A percentile compares a stretch with the other conserved stretches of the same genome.
phyloP scores from a whole-genome alignment of 371 early-diverging fungal species.

The Capillidium heterosporum region DNA sequence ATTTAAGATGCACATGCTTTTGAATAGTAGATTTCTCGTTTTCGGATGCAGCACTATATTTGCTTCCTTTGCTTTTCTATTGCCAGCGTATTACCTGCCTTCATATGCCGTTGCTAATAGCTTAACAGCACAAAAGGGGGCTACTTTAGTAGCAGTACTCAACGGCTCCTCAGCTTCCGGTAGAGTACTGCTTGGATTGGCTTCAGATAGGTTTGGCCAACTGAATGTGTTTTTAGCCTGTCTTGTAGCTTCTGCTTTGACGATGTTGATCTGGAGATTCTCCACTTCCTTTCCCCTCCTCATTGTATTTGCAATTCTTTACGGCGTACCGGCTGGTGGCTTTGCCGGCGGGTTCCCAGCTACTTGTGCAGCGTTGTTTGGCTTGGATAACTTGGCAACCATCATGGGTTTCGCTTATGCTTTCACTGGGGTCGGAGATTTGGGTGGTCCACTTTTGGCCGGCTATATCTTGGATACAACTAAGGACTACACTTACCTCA shows the following conservation, averaged over 20 bases:
- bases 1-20: neutral
- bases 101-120: constrained; percentile 15
- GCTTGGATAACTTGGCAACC: constrained; percentile 13
- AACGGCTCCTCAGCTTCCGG: constrained; percentile 31
- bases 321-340: constrained; percentile 38
- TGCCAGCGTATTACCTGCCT: constrained; percentile 20
- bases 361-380: constrained; percentile 22
- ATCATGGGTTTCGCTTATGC: constrained; percentile 19
- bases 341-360: constrained; percentile 23
- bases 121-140: constrained; percentile 16
- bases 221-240: constrained; percentile 25
- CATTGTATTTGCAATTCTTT: constrained; percentile 27
- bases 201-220: constrained; percentile 31
- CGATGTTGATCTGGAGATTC: constrained; percentile 40
- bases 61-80: constrained; percentile 15
- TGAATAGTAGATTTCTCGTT: neutral
- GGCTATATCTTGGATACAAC: constrained; percentile 19
- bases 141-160: constrained; percentile 24
- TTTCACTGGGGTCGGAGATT: constrained; percentile 14
- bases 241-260: constrained; percentile 16
- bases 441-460: constrained; percentile 19
- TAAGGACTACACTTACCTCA: constrained; percentile 8
- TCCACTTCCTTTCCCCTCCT: constrained; percentile 20
- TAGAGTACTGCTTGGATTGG: constrained; percentile 24
- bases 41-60: constrained; percentile 5